Percentiles rank a stretch among this genome's conserved stretches.
Evolutionary conservation across 2,329 filamentous ascomycete species (phyloP).

Genomic region (Diaporthe destruens): DNA sequence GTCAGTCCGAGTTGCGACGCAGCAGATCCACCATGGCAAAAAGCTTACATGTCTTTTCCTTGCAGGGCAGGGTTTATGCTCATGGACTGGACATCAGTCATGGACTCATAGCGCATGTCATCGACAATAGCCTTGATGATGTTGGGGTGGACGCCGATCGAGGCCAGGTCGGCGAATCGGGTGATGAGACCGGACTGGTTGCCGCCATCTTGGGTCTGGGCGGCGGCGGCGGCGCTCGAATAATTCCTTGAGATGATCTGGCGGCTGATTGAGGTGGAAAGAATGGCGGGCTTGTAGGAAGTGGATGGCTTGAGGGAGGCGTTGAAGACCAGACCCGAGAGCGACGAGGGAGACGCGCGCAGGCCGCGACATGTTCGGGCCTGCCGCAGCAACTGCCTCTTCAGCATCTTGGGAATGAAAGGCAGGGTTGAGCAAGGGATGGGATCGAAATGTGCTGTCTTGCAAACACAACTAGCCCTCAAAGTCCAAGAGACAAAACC

Average conservation of each 20-base stretch:
- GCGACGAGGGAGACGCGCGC: conserved; percentile 38
- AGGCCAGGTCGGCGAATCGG: conserved; percentile 59
- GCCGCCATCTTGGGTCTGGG: conserved; percentile 27
- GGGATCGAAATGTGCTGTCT: neutral
- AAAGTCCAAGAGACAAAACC: neutral
- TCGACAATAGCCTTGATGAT: conserved; percentile 77
- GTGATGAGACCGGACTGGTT: conserved; percentile 48
- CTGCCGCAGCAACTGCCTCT: conserved; percentile 41
- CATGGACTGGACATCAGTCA: conserved; percentile 92
- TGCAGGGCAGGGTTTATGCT: conserved; percentile 85
- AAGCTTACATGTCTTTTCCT: conserved; percentile 87
- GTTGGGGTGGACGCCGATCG: conserved; percentile 69
- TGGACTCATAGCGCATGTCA: conserved; percentile 81
- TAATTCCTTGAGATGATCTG: conserved; percentile 38
- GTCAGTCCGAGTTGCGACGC: conserved; percentile 42
- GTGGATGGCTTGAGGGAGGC: conserved; percentile 26
- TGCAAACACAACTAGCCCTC: neutral
- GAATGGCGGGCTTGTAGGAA: conserved; percentile 32
- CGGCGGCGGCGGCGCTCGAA: conserved; percentile 44
- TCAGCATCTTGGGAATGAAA: conserved; percentile 39
- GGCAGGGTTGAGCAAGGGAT: neutral
- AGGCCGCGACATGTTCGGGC: conserved; percentile 39
- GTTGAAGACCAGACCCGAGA: conserved; percentile 29
- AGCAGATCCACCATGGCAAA: neutral
- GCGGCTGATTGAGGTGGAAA: conserved; percentile 36